These are phyloP conservation scores for Stachybotrys echinatus DNA, from an alignment of 2,329 filamentous ascomycete species.

Conservation along the genomic window DNA sequence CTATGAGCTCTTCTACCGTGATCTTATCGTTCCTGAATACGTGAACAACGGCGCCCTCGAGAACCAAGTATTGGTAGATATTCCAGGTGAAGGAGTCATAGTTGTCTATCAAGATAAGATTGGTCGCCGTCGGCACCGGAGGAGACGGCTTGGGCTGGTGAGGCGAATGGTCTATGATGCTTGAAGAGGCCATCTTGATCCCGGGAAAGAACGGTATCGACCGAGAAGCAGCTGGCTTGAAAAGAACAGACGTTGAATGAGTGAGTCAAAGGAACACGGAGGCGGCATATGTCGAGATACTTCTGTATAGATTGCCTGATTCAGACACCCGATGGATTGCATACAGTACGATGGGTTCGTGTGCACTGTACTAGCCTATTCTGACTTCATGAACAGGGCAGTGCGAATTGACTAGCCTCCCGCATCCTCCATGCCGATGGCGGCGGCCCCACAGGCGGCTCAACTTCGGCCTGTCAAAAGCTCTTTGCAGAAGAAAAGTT, in stretches of 20 bases:
- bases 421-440: background rate
- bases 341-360: too few relatives aligned
- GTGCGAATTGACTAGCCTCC: background rate
- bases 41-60: conserved; percentile 89
- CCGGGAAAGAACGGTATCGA: background rate
- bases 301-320: too few relatives aligned
- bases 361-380: background rate
- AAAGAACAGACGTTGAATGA: background rate
- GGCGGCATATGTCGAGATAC: too few relatives aligned
- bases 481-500: background rate
- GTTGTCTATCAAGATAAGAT: conserved; percentile 95
- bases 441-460: background rate
- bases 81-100: conserved; percentile 99
- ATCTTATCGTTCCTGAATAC: conserved; percentile 93
- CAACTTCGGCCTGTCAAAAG: background rate
- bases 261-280: background rate
- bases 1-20: conserved; percentile 74
- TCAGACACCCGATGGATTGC: too few relatives aligned
- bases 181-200: conserved; percentile 40
- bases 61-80: conserved; percentile 93
- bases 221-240: background rate
- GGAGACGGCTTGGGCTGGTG: conserved; percentile 72
- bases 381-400: background rate
- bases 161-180: conserved; percentile 75
- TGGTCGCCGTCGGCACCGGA: conserved; percentile 73